phyloP scores from a whole-genome alignment of 352 stramenopile genomes.

The Pythium periplocum region DNA sequence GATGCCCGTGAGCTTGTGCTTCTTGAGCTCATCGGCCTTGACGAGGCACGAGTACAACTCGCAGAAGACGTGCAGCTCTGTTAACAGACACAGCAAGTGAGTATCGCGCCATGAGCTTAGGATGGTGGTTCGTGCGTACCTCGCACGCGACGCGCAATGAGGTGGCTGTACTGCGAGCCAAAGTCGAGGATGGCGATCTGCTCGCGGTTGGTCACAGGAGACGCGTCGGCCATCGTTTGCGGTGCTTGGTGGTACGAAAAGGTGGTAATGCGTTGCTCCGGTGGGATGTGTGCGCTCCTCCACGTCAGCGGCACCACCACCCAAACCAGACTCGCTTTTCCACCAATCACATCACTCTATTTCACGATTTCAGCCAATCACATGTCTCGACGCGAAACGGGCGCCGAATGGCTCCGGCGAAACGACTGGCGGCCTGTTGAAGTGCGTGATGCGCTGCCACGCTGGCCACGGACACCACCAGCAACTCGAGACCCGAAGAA shows the following conservation, averaged over 20 bases:
- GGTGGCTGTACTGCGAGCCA: constrained; percentile 98
- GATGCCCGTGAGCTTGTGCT: constrained; percentile 94
- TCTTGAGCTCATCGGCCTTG: constrained; percentile 84
- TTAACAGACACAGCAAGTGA: constrained; percentile 5
- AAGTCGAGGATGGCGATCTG: constrained; percentile 99
- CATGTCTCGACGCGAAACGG: neutral
- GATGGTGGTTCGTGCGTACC: constrained; percentile 24
- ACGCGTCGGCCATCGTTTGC: constrained; percentile 53
- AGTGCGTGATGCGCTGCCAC: constrained; percentile 9
- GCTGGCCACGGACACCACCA: constrained; percentile 29
- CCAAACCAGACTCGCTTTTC: constrained; percentile 7
- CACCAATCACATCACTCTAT: constrained; percentile 9
- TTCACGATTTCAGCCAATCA: constrained; percentile 25
- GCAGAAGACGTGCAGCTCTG: constrained; percentile 98
- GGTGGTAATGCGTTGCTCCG: constrained; percentile 18
- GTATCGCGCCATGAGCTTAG: neutral
- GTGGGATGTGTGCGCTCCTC: constrained; percentile 1
- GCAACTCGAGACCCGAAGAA: constrained; percentile 38
- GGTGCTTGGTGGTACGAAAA: constrained; percentile 1
- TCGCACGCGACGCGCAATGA: constrained; percentile 97
- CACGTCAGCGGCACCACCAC: constrained; percentile 10
- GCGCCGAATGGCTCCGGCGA: neutral
- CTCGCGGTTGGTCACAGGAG: constrained; percentile 85
- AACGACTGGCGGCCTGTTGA: constrained; percentile 28
- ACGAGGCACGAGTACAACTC: constrained; percentile 99